Conservation (phyloP, 2,329 filamentous ascomycete genomes). For the Diaporthe nobilis region DNA sequence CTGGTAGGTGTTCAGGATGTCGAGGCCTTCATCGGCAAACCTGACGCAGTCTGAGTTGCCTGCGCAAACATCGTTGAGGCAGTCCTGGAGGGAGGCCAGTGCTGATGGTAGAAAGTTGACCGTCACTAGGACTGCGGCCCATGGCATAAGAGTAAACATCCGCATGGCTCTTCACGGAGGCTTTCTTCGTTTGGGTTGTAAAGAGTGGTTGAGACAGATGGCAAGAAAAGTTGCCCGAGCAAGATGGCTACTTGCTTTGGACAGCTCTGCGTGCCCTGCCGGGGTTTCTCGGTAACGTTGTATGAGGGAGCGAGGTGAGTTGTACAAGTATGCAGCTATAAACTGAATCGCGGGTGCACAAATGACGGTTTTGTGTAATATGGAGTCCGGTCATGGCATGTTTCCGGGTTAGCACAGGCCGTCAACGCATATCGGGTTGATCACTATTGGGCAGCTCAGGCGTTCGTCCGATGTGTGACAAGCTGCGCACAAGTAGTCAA, state of each 20-base stretch:
- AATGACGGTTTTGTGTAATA: not conserved
- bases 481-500: not conserved
- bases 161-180: not conserved
- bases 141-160: not conserved
- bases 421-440: not conserved
- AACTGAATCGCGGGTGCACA: not conserved
- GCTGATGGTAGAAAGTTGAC: constrained; percentile 15
- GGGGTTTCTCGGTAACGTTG: not conserved
- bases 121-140: constrained; percentile 1
- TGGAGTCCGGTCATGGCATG: not conserved
- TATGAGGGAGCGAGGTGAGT: not conserved
- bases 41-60: constrained; percentile 62
- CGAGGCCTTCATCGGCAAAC: constrained; percentile 53
- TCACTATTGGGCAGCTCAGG: no score
- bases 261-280: not conserved
- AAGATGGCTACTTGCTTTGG: not conserved
- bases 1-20: constrained; percentile 58
- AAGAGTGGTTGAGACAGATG: not conserved
- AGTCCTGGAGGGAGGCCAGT: constrained; percentile 54
- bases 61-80: constrained; percentile 62
- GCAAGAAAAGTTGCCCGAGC: not conserved
- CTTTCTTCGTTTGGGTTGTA: not conserved
- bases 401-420: not conserved
- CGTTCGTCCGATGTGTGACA: constrained; percentile 5
- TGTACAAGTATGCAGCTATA: not conserved